A percentile compares a stretch with the other conserved stretches of the same genome.
Conservation (phyloP, 345 rosid species). For the Limnanthes douglasii region DNA sequence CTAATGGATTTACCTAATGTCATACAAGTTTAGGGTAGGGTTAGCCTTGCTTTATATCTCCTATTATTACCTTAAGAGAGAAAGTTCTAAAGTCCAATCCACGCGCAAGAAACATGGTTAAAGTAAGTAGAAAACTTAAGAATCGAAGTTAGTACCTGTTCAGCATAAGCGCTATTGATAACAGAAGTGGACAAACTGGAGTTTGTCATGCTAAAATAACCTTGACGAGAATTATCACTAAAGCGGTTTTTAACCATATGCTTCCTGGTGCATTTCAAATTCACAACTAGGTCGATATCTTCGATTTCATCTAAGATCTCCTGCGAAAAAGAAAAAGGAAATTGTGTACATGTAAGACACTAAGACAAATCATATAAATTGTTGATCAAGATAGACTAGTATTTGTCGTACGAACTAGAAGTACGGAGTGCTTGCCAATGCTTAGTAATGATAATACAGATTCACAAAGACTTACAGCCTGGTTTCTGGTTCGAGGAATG, state of each 20-base stretch:
- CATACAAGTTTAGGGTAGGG: slow-evolving; percentile 1
- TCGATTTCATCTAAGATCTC: slow-evolving; percentile 77
- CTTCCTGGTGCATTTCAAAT: slow-evolving; percentile 45
- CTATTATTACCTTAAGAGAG: too few species aligned
- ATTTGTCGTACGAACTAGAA: too few species aligned
- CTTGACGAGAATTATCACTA: slow-evolving; percentile 16
- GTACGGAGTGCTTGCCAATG: too few species aligned
- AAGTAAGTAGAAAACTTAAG: background rate
- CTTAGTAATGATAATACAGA: background rate
- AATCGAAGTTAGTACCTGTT: slow-evolving; percentile 30
- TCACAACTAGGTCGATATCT: slow-evolving; percentile 75
- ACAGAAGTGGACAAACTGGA: slow-evolving; percentile 21
- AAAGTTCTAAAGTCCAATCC: too few species aligned
- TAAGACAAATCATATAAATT: slow-evolving; percentile 4
- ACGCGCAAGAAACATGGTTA: background rate
- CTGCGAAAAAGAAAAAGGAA: too few species aligned
- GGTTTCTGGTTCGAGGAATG: slow-evolving; percentile 66
- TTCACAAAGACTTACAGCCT: slow-evolving; percentile 38
- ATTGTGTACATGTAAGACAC: background rate
- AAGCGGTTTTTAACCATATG: slow-evolving; percentile 16
- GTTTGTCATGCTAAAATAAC: slow-evolving; percentile 10
- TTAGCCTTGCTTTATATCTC: too few species aligned
- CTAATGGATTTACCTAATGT: slow-evolving; percentile 53
- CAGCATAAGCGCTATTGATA: slow-evolving; percentile 22
- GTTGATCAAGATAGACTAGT: too few species aligned